These are phyloP conservation scores for Ophiocordyceps sinensis DNA, from an alignment of 2,329 filamentous ascomycete species.

Conservation along the genomic window DNA sequence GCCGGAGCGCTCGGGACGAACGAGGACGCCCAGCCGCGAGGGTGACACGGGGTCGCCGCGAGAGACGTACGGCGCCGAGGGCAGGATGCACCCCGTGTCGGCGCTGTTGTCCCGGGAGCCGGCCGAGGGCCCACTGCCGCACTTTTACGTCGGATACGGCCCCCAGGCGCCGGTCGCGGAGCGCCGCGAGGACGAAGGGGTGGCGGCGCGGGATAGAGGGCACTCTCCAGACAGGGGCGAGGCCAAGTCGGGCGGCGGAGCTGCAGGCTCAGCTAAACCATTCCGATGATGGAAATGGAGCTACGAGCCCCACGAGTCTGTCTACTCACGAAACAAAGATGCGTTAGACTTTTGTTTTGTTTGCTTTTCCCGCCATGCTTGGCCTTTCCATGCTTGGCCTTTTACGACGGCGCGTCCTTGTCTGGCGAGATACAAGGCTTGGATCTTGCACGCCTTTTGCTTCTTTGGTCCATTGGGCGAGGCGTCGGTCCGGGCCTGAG, in stretches of 20 bases:
- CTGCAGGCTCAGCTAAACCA: slow-evolving; percentile 1
- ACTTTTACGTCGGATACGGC: slow-evolving; percentile 1
- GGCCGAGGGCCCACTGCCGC: slow-evolving; percentile 1
- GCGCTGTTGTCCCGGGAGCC: slow-evolving; percentile 14
- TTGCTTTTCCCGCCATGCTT: too few relatives aligned
- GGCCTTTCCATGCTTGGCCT: too few relatives aligned
- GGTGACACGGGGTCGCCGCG: slow-evolving; percentile 6
- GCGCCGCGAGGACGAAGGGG: slow-evolving; percentile 4
- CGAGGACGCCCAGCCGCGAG: slow-evolving; percentile 7
- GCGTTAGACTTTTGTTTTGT: too few relatives aligned
- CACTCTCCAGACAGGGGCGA: slow-evolving; percentile 2
- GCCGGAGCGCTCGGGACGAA: slow-evolving; percentile 3
- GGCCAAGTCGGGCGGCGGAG: neutral
- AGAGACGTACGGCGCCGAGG: slow-evolving; percentile 14
- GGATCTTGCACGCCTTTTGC: too few relatives aligned
- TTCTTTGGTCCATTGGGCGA: too few relatives aligned
- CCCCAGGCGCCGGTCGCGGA: neutral
- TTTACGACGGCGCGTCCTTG: too few relatives aligned
- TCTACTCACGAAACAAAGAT: too few relatives aligned
- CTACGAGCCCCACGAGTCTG: neutral
- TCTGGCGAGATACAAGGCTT: too few relatives aligned
- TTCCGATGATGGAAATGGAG: neutral
- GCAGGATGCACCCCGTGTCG: slow-evolving; percentile 18
- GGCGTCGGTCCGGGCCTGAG: too few relatives aligned
- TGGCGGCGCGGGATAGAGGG: slow-evolving; percentile 2